Conservation (phyloP, 371 early-diverging fungal genomes). For the Rhizopus arrhizus region DNA sequence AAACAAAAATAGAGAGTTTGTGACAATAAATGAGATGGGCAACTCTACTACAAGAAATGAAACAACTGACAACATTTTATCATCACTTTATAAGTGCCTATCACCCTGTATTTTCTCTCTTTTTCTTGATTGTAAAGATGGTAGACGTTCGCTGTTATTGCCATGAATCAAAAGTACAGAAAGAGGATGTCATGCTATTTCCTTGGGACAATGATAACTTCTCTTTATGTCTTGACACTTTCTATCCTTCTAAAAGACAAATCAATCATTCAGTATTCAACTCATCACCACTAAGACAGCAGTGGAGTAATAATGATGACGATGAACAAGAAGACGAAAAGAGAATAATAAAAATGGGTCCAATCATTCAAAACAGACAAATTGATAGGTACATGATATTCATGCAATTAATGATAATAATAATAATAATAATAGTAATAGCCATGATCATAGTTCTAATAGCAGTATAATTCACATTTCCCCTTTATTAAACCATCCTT, state of each 20-base stretch:
- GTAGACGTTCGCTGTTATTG: not conserved
- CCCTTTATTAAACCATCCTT: conserved; percentile 2
- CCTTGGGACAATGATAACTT: conserved; percentile 29
- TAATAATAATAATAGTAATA: too few relatives aligned
- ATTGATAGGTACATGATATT: not conserved
- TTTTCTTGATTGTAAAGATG: not conserved
- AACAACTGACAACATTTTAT: too few relatives aligned
- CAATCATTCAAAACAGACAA: not conserved
- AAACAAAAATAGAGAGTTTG: too few relatives aligned
- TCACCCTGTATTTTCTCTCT: not conserved
- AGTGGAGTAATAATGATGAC: conserved; percentile 12
- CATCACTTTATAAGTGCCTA: too few relatives aligned
- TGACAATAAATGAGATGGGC: too few relatives aligned
- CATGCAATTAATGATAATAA: too few relatives aligned
- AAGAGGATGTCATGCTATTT: not conserved
- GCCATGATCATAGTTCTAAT: not conserved
- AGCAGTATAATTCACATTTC: conserved; percentile 11
- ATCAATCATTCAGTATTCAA: conserved; percentile 3
- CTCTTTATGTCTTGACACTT: conserved; percentile 16
- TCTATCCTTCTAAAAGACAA: conserved; percentile 7
- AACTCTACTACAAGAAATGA: too few relatives aligned
- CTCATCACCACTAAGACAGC: conserved; percentile 19
- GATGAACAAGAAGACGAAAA: not conserved
- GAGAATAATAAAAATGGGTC: not conserved
- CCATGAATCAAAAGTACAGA: not conserved